Evolutionary conservation across 345 rosid genomes (phyloP).

Genomic region (Bruguiera parviflora): DNA sequence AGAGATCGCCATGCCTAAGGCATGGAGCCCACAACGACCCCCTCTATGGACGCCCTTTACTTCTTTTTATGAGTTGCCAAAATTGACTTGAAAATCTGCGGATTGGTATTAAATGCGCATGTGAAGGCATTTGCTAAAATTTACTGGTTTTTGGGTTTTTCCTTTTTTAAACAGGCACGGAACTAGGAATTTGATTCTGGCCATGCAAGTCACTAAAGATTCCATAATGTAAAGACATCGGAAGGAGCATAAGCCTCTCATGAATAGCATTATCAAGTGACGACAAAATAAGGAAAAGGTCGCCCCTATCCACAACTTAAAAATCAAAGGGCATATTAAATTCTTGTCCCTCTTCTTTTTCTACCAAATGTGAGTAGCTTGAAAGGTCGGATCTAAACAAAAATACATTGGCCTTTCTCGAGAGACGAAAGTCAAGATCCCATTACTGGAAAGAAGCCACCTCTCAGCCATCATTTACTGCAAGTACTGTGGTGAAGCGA

Average conservation of each 20-base stretch:
- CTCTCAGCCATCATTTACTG: constrained; percentile 23
- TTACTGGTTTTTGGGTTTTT: background rate
- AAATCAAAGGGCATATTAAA: background rate
- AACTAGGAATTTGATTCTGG: constrained; percentile 3
- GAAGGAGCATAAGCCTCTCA: constrained; percentile 21
- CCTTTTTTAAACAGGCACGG: constrained; percentile 7
- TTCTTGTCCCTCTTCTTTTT: background rate
- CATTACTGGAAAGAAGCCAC: background rate
- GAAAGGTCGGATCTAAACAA: background rate
- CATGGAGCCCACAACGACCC: background rate
- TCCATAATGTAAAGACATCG: constrained; percentile 34
- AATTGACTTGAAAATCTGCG: constrained; percentile 15
- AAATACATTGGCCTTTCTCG: background rate
- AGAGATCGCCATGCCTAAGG: too few relatives aligned
- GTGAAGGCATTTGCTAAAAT: constrained; percentile 23
- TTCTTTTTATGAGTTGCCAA: constrained; percentile 1
- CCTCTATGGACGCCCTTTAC: background rate
- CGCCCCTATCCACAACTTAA: constrained; percentile 6
- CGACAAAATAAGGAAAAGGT: background rate
- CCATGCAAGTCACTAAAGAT: constrained; percentile 1
- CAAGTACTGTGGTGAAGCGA: constrained; percentile 23
- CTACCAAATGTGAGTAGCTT: background rate
- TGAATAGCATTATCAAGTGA: constrained; percentile 20
- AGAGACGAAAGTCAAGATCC: constrained; percentile 17
- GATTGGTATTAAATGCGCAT: constrained; percentile 34